Conservation (phyloP, 305 asterid genomes). For the Rubia balearica region DNA sequence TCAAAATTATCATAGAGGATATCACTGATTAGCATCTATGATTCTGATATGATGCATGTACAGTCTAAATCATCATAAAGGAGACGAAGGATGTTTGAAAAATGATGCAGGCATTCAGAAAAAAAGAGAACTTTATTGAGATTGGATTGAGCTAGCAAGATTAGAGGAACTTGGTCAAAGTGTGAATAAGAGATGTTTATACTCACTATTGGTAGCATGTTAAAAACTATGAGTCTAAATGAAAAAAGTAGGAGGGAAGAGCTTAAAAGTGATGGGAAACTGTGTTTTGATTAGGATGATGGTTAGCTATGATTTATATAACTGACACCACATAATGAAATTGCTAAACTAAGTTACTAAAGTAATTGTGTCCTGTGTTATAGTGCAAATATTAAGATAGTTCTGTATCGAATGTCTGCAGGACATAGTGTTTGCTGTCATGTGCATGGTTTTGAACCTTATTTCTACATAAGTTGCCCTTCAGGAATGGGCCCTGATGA, state of each 20-base stretch:
- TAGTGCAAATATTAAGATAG: conserved; percentile 16
- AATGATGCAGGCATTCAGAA: neutral
- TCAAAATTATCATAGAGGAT: neutral
- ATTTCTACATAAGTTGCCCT: conserved; percentile 86
- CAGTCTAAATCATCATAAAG: neutral
- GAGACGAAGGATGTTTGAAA: neutral
- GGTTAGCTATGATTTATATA: neutral
- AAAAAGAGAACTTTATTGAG: neutral
- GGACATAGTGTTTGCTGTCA: conserved; percentile 94
- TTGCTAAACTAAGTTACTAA: neutral
- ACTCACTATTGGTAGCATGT: neutral
- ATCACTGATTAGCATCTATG: neutral
- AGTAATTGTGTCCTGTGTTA: neutral
- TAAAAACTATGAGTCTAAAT: neutral
- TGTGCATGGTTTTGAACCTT: conserved; percentile 97
- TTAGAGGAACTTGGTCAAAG: neutral
- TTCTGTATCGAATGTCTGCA: conserved; percentile 30
- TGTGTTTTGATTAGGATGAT: neutral
- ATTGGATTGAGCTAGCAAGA: neutral
- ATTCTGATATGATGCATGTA: neutral
- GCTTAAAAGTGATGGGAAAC: neutral
- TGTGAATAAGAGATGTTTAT: neutral
- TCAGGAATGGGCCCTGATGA: conserved; percentile 98
- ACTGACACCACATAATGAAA: neutral
- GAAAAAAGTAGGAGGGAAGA: neutral